Evolutionary conservation across 2,329 filamentous ascomycete species (phyloP).

Genomic region (Neonectria neomacrospora): DNA sequence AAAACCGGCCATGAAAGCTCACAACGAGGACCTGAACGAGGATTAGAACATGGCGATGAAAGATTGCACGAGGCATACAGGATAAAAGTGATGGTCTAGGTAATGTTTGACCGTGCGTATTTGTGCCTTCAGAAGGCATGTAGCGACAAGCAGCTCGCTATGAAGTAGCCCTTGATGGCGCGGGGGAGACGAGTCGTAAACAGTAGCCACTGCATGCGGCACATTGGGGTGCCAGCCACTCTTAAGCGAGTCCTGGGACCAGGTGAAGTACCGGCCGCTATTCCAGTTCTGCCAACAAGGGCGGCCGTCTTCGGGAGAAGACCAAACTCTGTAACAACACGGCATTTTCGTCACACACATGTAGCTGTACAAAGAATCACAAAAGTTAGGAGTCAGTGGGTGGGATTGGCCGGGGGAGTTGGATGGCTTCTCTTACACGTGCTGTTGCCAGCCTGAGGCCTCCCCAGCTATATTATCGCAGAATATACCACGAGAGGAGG

Average conservation of each 20-base stretch:
- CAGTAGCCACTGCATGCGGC: not conserved
- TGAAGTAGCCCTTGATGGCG: not conserved
- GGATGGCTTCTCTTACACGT: not conserved
- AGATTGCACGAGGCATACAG: not conserved
- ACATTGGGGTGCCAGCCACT: not conserved
- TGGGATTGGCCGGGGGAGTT: not conserved
- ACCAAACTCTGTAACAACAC: not conserved
- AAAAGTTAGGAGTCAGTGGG: not conserved
- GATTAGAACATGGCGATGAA: not conserved
- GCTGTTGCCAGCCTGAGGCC: not conserved
- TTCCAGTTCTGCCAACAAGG: not conserved
- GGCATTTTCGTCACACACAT: not conserved
- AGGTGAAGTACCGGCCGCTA: not conserved
- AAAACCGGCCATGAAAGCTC: slow-evolving; percentile 25
- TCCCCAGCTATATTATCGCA: not conserved
- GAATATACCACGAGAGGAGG: not conserved
- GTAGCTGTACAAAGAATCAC: not conserved
- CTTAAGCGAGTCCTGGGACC: not conserved
- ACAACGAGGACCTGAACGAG: slow-evolving; percentile 20
- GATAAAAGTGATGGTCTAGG: slow-evolving; percentile 3
- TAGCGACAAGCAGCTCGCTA: not conserved
- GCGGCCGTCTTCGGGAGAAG: not conserved
- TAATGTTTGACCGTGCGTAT: not conserved
- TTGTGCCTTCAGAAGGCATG: not conserved
- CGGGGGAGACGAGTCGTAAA: not conserved